Evolutionary conservation across 139 green algal genomes (phyloP).

Genomic region (Tetradesmus obliquus): DNA sequence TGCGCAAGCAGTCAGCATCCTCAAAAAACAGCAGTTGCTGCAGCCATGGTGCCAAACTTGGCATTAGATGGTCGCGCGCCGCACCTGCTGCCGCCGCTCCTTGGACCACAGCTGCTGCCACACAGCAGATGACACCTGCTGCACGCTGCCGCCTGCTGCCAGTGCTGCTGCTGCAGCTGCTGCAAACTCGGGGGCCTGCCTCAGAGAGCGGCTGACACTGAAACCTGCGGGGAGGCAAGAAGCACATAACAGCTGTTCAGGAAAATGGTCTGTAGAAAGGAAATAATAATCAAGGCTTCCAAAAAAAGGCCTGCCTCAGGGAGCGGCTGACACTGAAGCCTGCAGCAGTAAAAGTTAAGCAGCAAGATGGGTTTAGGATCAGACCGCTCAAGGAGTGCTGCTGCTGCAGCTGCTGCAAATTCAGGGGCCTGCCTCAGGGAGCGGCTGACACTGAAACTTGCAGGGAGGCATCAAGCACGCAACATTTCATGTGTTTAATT

Average conservation of each 20-base stretch:
- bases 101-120: constrained; percentile 90
- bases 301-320: neutral
- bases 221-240: neutral
- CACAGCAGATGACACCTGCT: constrained; percentile 58
- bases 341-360: constrained; percentile 39
- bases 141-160: constrained; percentile 49
- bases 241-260: neutral
- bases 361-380: too few relatives aligned
- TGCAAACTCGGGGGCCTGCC: constrained; percentile 54
- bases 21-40: neutral
- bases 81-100: constrained; percentile 85
- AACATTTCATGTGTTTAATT: too few relatives aligned
- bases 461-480: too few relatives aligned
- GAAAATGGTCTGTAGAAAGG: too few relatives aligned
- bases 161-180: constrained; percentile 49
- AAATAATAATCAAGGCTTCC: too few relatives aligned
- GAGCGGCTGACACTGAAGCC: constrained; percentile 42
- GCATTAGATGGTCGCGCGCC: too few relatives aligned
- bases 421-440: constrained; percentile 4
- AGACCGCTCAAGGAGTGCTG: too few relatives aligned
- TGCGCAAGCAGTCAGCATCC: neutral
- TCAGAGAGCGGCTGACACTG: neutral
- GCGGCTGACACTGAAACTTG: neutral
- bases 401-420: constrained; percentile 58
- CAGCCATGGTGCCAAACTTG: too few relatives aligned